Evolutionary conservation across 2,329 filamentous ascomycete species (phyloP), one percentile per base, ranked within the genome.

Genomic region (Calonectria leucothoes): DNA sequence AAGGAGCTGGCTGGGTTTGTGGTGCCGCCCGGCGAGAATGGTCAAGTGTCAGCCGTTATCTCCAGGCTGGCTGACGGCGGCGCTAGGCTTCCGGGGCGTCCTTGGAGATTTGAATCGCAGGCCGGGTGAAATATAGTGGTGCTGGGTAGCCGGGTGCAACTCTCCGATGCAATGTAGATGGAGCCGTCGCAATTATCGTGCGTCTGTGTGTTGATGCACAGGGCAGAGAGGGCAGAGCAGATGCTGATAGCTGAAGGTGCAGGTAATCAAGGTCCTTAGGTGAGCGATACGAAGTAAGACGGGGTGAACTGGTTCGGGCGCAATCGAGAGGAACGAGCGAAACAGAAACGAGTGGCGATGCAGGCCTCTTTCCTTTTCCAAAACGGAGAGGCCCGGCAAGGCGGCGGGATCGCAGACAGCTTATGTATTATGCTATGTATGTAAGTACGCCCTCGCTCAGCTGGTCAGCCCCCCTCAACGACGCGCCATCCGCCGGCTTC

Each of bases 381-480:
- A 25, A 48, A 57, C 45, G 45, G 48, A 37, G 70, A 45, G 64
- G n/a, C 23, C 31, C 14, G 42, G 29, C 33, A 39, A 33, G 48
- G 63, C 27, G 39, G 64, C 52, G 70, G 51, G 70, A 68, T 49
- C 48, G 61, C 55, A 37, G 70, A 72, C 45, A 29, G 59, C 55
- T 72, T 72, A 72, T 71, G 63, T 66, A 61, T 66, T 63, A 52
- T 61, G 66, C 45, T 33, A 59, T 45, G 51, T 68, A 31, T 61
- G 66, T 67, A 35, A 37, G 69, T 66, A 51, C 59, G 39, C 27
- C 45, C 17, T 64, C 39, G 17, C 55, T 23, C 42, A 63, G 67
- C 42, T 35, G 67, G 67, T 64, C 57, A 64, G 57, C 67, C 27
- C 55, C 52, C 23, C 49, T 8, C 42, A 61, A 45, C 23, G 42